These are phyloP conservation scores for Saussurea involucrata DNA, from an alignment of 129 eudicot species.

Conservation along the genomic window DNA sequence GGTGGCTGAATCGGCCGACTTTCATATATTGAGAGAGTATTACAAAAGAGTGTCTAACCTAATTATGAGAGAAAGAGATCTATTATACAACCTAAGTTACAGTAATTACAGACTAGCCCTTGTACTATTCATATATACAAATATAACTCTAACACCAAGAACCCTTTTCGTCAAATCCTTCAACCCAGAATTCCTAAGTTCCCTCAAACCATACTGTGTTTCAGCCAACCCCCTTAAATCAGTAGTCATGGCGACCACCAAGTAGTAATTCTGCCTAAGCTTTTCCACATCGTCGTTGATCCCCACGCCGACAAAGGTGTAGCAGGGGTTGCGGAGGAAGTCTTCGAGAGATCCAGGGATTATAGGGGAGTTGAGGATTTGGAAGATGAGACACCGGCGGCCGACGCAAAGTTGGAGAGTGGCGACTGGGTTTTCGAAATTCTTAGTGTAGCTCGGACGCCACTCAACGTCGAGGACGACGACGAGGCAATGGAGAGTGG, in stretches of 20 bases:
- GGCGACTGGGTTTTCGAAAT: slow-evolving; percentile 22
- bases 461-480: slow-evolving; percentile 43
- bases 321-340: slow-evolving; percentile 18
- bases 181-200: slow-evolving; percentile 27
- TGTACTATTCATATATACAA: too few species aligned
- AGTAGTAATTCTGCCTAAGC: slow-evolving; percentile 1
- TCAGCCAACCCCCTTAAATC: slow-evolving; percentile 31
- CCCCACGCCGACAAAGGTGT: slow-evolving; percentile 34
- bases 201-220: neutral
- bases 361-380: slow-evolving; percentile 13
- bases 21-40: too few species aligned
- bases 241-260: slow-evolving; percentile 10
- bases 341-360: slow-evolving; percentile 10
- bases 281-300: slow-evolving; percentile 19
- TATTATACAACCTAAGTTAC: too few species aligned
- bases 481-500: slow-evolving; percentile 5
- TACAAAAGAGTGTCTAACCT: too few species aligned
- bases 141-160: too few species aligned
- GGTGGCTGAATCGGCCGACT: too few species aligned
- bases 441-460: slow-evolving; percentile 16
- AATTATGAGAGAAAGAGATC: too few species aligned
- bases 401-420: slow-evolving; percentile 25
- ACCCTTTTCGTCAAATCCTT: slow-evolving; percentile 27
- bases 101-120: too few species aligned
- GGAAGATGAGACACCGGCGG: slow-evolving; percentile 28